Base-by-base conservation (phyloP, 2,329 filamentous ascomycete genomes). In the Aureobasidium vineae region DNA sequence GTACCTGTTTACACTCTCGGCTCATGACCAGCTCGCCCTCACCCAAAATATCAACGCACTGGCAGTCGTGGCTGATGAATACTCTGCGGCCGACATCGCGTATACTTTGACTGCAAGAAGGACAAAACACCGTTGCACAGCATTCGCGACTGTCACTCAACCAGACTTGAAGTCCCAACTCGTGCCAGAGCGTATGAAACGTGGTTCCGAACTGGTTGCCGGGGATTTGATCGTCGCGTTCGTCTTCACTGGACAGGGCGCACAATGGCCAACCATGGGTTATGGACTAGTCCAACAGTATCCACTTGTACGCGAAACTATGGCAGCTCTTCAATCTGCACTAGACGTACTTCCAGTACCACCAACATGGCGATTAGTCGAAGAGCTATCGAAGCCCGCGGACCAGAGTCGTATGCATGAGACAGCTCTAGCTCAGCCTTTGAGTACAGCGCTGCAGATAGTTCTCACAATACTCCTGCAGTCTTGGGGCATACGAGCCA, bases 361-460 rank as follows among this genome's bases (percentile, higher is more conserved):
- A 8, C 68, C 70, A 2, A 15, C 38, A 5, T 78, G 74, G 73
- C 72, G 74, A 73, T 80, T 0, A 74, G 31, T 31, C 15, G 38
- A 33, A 43, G 54, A 59, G 28, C 16, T 59, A 3, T 28, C 21
- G 79, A 23, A 69, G 78, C 0, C 73, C 81, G 11, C 53, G 2
- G 65, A 72, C 4, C 10, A 40, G 16, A 67, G 69, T 43, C 38
- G 47, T 28, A 66, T 72, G 26, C 69, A 73, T 13, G 57, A 72
- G n/a, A 70, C 75, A 81, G 40, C 40, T 6, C 21, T 61, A 6
- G 31, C n/a, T 0, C 84, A 86, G 68, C 81, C 84, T 0, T 70
- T 84, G 0, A 85, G 81, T 61, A 85, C 84, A 0, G 83, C 84
- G 0, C 49, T 87, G 0, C 85, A 86, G 69, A 75, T 86, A 2